phyloP scores from a whole-genome alignment of 306 rosid genomes.

The Begonia peltatifolia region DNA sequence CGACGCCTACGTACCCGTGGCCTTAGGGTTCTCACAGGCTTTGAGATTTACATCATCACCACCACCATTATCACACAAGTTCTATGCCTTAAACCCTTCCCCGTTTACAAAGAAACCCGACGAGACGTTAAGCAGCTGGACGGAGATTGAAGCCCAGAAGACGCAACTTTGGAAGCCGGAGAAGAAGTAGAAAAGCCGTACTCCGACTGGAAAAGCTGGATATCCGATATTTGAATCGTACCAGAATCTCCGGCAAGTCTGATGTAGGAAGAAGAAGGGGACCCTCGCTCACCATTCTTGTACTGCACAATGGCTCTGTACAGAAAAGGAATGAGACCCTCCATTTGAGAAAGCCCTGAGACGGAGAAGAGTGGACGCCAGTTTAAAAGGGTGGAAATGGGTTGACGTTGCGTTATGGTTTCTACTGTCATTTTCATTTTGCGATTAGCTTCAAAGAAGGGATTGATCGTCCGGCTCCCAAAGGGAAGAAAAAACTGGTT shows the following conservation, averaged over 20 bases:
- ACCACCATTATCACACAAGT: not conserved
- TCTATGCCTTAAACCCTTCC: not conserved
- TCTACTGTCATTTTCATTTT: not conserved
- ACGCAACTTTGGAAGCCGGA: conserved; percentile 19
- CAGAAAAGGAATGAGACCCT: conserved; percentile 83
- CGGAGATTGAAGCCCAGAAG: conserved; percentile 53
- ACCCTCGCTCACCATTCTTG: conserved; percentile 43
- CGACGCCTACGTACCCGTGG: not conserved
- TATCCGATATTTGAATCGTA: conserved; percentile 11
- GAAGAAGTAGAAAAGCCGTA: conserved; percentile 7
- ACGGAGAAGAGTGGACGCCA: conserved; percentile 13
- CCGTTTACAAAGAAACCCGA: not conserved
- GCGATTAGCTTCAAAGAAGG: not conserved
- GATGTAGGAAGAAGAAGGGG: conserved; percentile 47
- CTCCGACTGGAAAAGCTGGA: not conserved
- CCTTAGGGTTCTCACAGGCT: not conserved
- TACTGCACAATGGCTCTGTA: conserved; percentile 63
- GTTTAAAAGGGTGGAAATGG: conserved; percentile 15
- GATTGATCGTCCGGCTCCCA: too few species aligned
- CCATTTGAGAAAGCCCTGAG: conserved; percentile 37
- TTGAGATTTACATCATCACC: not conserved
- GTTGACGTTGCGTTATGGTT: conserved; percentile 45
- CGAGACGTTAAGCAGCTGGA: conserved; percentile 19
- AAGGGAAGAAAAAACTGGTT: not conserved
- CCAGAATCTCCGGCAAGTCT: conserved; percentile 49